phyloP scores from a whole-genome alignment of 176 grass and related monocot species.

The Aegilops longissima region DNA sequence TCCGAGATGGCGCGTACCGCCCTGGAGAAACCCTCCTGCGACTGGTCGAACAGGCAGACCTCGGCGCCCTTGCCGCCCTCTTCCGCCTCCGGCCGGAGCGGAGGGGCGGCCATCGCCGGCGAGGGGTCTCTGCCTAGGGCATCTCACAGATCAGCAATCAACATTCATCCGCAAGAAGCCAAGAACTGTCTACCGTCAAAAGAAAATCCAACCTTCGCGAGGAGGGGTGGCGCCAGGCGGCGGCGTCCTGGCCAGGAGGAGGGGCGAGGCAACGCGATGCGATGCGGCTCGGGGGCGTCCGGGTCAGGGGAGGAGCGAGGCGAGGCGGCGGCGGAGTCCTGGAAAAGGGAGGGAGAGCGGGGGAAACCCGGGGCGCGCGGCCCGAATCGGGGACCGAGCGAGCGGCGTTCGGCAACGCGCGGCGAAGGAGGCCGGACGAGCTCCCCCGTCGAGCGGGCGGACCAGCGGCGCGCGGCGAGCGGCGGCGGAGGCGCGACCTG shows the following conservation, averaged over 20 bases:
- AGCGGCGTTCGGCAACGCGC: no score
- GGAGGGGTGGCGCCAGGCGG: not conserved
- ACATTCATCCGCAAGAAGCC: not conserved
- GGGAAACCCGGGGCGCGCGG: no score
- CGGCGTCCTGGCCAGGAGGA: no score
- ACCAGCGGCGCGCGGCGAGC: no score
- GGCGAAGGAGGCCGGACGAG: no score
- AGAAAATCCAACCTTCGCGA: not conserved
- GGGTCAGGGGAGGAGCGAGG: no score
- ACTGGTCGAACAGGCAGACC: conserved; percentile 55
- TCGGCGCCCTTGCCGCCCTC: not conserved
- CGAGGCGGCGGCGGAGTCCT: no score
- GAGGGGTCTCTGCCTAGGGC: not conserved
- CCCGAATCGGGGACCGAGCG: no score
- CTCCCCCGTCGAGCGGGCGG: no score
- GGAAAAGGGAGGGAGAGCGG: no score
- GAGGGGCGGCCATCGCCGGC: conserved; percentile 26
- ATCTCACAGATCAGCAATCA: not conserved
- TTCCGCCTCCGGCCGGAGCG: not conserved
- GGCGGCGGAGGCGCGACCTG: not conserved
- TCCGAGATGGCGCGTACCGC: conserved; percentile 39
- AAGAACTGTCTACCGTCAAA: not conserved
- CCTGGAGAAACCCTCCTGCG: conserved; percentile 46
- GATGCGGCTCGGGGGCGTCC: no score
- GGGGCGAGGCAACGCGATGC: no score